Percentiles rank a stretch among this genome's conserved stretches.
phyloP scores from a whole-genome alignment of 179 eudicot genomes.

The Gypsophila paniculata region DNA sequence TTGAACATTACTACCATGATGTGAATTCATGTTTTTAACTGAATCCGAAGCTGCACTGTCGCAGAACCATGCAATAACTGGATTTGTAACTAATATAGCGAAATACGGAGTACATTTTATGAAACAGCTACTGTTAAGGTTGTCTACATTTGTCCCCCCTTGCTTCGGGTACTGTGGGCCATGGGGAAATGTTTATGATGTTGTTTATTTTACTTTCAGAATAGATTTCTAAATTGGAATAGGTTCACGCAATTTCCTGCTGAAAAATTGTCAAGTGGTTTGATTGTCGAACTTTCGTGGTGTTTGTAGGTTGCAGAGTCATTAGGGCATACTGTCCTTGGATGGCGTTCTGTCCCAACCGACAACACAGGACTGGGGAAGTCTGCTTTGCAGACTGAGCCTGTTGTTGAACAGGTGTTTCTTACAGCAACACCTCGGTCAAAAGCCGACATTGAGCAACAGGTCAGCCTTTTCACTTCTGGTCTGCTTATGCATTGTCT shows the following conservation, averaged over 20 bases:
- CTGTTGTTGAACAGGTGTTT: conserved; percentile 95
- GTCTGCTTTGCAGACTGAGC: conserved; percentile 92
- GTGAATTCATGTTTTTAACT: neutral
- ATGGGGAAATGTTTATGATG: too few relatives aligned
- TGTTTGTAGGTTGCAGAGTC: conserved; percentile 78
- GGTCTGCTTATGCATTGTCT: neutral
- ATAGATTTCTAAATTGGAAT: too few relatives aligned
- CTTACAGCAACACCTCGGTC: conserved; percentile 75
- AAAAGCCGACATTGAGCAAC: conserved; percentile 84
- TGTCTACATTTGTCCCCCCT: too few relatives aligned
- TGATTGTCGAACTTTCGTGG: neutral
- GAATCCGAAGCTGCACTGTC: neutral
- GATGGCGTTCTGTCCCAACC: conserved; percentile 88
- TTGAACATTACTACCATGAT: neutral
- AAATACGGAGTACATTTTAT: too few relatives aligned
- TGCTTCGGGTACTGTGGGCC: too few relatives aligned
- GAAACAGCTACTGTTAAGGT: too few relatives aligned
- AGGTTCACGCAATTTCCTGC: neutral
- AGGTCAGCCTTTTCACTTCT: conserved; percentile 39
- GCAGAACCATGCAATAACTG: neutral
- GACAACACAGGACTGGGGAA: conserved; percentile 89
- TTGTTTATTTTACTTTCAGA: too few relatives aligned
- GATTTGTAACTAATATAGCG: too few relatives aligned
- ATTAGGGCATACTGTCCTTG: conserved; percentile 91
- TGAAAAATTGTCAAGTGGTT: conserved; percentile 8